These are phyloP conservation scores for Eucalyptus guilfoylei DNA, from an alignment of 345 rosid genomes.

Conservation along the genomic window DNA sequence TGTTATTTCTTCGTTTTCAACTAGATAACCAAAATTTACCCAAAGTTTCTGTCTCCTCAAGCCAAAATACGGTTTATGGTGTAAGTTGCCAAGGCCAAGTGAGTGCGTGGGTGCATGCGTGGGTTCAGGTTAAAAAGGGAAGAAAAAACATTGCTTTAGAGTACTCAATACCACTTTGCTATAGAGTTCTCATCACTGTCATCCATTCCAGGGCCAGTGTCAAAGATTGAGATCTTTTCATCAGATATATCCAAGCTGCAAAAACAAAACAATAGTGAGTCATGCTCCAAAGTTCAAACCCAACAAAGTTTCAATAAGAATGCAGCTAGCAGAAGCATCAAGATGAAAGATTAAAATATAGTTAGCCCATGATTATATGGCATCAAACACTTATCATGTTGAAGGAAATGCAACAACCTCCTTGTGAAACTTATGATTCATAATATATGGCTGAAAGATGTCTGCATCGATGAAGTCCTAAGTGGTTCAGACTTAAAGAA, in stretches of 20 bases:
- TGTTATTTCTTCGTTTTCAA: not conserved
- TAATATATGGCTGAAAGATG: not conserved
- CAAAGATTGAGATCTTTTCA: slow-evolving; percentile 49
- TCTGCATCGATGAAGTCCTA: not conserved
- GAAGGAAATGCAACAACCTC: not conserved
- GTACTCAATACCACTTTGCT: slow-evolving; percentile 40
- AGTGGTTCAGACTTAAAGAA: not conserved
- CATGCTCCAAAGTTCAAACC: not conserved
- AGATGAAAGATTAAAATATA: not conserved
- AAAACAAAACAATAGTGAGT: not conserved
- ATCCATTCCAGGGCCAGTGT: slow-evolving; percentile 82
- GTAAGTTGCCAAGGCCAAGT: not conserved
- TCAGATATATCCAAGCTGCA: slow-evolving; percentile 41
- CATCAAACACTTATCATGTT: not conserved
- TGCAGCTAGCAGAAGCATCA: not conserved
- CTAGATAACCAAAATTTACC: not conserved
- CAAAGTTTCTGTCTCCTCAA: not conserved
- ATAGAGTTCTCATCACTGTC: slow-evolving; percentile 40
- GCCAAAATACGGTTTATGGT: not conserved
- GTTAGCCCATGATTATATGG: not conserved
- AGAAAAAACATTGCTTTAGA: not conserved
- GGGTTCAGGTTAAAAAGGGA: not conserved
- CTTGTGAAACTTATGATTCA: not conserved
- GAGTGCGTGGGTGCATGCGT: not conserved
- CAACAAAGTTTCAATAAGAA: not conserved